Evolutionary conservation across 2,329 filamentous ascomycete genomes (phyloP).

Genomic region (Xylariales sp.): DNA sequence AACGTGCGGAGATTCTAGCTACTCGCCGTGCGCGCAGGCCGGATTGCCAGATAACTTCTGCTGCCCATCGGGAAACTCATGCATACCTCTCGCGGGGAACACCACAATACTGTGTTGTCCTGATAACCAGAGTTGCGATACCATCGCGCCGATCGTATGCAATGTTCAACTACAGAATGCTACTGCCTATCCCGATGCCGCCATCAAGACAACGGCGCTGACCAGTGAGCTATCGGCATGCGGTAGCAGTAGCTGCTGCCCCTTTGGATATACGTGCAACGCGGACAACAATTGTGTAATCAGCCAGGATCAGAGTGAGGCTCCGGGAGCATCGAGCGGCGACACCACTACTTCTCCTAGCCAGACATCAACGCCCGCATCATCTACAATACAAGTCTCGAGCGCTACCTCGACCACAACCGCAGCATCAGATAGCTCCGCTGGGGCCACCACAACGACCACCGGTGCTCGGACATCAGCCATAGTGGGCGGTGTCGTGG

Average conservation of each 20-base stretch:
- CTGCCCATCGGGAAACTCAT: slow-evolving; percentile 51
- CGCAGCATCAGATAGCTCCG: background rate
- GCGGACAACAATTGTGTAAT: slow-evolving; percentile 43
- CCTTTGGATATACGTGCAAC: slow-evolving; percentile 66
- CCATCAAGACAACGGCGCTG: slow-evolving; percentile 64
- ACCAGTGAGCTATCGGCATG: slow-evolving; percentile 53
- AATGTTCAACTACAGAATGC: slow-evolving; percentile 59
- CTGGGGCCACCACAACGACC: background rate
- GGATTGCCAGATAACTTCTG: slow-evolving; percentile 63
- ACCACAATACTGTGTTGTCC: slow-evolving; percentile 72
- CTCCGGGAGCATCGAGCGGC: slow-evolving; percentile 13
- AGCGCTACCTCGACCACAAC: background rate
- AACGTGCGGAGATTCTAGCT: slow-evolving; percentile 43
- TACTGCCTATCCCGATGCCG: slow-evolving; percentile 47
- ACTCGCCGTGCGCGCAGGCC: slow-evolving; percentile 46
- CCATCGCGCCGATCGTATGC: slow-evolving; percentile 62
- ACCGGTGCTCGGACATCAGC: background rate
- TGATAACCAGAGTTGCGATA: slow-evolving; percentile 48
- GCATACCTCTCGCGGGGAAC: slow-evolving; percentile 56
- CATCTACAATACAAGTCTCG: background rate
- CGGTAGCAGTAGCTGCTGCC: slow-evolving; percentile 61
- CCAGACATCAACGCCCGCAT: background rate
- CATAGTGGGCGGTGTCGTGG: slow-evolving; percentile 13
- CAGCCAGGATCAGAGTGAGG: slow-evolving; percentile 44
- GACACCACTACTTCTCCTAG: slow-evolving; percentile 1